Evolutionary conservation across 495 filamentous ascomycete species (phyloP), one percentile per base, ranked within the genome.

Genomic region (Xylaria telfairii): DNA sequence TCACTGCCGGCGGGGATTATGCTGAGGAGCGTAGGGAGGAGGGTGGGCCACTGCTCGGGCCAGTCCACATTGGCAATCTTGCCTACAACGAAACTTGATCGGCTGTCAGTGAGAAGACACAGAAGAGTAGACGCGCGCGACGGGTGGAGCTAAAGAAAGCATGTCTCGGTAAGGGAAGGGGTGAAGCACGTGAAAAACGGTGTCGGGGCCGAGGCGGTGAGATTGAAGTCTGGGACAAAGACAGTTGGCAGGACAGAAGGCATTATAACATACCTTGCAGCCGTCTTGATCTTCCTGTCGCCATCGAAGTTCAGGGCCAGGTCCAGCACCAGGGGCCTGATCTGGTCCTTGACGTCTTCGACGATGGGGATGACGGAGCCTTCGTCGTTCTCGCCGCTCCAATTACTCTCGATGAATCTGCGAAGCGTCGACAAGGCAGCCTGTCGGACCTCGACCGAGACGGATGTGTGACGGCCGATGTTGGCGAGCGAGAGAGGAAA

Each of bases 61-160:
- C 95, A 99, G 82, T 99, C 96, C 75, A 89, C 88, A 68, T 90
- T 91, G 64, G 96, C 96, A 72, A 99, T 97, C 83, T 98, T 98
- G 85, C 93, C 94, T 65, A 98, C 93, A n/a, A 92, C 93, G 76
- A 91, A 92, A 78, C 95, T 89, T 70, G 30, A 54, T 24, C 13
- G 28, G 24, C 19, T 17, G 41, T 69, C n/a, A 69, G 56, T 13
- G 30, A 46, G 4, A 49, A 54, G 13, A 30, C 65, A 19, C 5
- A 9, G 24, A 44, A 21, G 24, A 39, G 21, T 13, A 39, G 0
- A 41, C 0, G 9, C 17, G 19, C 56, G 56, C 44, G 19, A 62
- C n/a, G 37, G n/a, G 41, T 42, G n/a, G 10, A n/a, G 32, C 39
- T 24, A 5, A 30, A 57, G 21, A 67, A 68, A 10, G 28, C 28